Conservation (phyloP, 1,139 yeast genomes). For the Ashbya aceris region DNA sequence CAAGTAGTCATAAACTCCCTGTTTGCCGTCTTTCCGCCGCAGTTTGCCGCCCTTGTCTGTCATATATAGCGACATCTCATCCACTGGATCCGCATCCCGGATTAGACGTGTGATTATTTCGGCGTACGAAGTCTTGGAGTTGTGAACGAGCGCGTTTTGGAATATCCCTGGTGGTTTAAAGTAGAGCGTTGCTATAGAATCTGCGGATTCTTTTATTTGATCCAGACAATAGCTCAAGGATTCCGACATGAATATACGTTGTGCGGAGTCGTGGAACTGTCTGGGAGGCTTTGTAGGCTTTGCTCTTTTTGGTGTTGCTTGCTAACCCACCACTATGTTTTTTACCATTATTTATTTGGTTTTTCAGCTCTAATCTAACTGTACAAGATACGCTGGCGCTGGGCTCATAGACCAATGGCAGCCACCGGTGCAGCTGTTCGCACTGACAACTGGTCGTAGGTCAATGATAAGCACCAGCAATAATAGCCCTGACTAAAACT, state of each 20-base stretch:
- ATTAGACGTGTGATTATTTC: slow-evolving; percentile 21
- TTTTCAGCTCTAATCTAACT: too few species aligned
- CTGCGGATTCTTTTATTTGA: slow-evolving; percentile 22
- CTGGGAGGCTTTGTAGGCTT: neutral
- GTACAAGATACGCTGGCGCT: too few species aligned
- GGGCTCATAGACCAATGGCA: too few species aligned
- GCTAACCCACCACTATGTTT: too few species aligned
- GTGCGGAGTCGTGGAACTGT: neutral
- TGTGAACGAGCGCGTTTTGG: slow-evolving; percentile 26
- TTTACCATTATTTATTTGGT: too few species aligned
- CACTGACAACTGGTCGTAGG: too few species aligned
- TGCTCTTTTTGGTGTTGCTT: too few species aligned
- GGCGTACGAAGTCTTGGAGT: slow-evolving; percentile 12
- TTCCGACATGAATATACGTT: slow-evolving; percentile 17
- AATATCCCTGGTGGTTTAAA: slow-evolving; percentile 31
- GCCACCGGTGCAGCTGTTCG: too few species aligned
- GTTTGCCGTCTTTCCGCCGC: slow-evolving; percentile 27
- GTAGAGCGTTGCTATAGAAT: slow-evolving; percentile 23
- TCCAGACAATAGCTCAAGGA: slow-evolving; percentile 21
- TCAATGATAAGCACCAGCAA: neutral
- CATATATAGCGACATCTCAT: slow-evolving; percentile 24
- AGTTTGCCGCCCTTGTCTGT: slow-evolving; percentile 18
- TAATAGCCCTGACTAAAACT: neutral
- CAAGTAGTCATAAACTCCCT: slow-evolving; percentile 25
- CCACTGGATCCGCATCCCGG: slow-evolving; percentile 25